Evolutionary conservation across 768 basidiomycete species (phyloP).

Genomic region (Mycena sanguinolenta): DNA sequence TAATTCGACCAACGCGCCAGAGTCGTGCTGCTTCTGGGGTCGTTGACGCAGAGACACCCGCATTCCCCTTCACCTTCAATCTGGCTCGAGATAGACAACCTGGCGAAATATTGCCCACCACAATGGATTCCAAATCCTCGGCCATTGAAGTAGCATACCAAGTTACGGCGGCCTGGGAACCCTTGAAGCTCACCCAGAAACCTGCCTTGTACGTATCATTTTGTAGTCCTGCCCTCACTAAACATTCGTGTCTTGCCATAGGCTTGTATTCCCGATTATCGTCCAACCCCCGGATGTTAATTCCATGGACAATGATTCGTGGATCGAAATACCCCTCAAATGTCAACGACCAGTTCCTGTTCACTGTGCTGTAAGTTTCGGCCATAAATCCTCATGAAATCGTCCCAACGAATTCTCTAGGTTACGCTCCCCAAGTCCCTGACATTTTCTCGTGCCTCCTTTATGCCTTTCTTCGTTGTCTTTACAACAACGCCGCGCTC

Average conservation of each 20-base stretch:
- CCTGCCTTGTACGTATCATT: constrained; percentile 47
- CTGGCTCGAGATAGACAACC: constrained; percentile 50
- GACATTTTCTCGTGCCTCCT: constrained; percentile 54
- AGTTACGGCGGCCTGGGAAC: constrained; percentile 56
- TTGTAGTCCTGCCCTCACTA: background rate
- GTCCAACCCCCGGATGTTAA: constrained; percentile 57
- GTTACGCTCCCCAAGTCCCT: constrained; percentile 57
- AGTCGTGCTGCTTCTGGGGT: constrained; percentile 36
- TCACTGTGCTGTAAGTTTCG: constrained; percentile 56
- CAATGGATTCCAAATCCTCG: constrained; percentile 16
- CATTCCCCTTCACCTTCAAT: constrained; percentile 51
- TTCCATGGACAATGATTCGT: constrained; percentile 56
- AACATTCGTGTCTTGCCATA: constrained; percentile 37
- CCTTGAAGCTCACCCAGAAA: constrained; percentile 45
- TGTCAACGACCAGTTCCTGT: constrained; percentile 57
- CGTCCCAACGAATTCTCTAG: constrained; percentile 38
- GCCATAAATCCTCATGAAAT: background rate
- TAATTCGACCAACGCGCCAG: constrained; percentile 41
- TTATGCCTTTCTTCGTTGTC: constrained; percentile 62
- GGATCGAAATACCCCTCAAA: constrained; percentile 59
- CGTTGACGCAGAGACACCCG: constrained; percentile 24
- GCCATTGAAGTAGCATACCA: constrained; percentile 50
- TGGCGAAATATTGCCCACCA: constrained; percentile 51
- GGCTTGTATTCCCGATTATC: constrained; percentile 59
- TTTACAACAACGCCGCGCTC: constrained; percentile 57